These are phyloP conservation scores for Elsinoe perseae DNA, from an alignment of 2,329 filamentous ascomycete species.

Conservation along the genomic window DNA sequence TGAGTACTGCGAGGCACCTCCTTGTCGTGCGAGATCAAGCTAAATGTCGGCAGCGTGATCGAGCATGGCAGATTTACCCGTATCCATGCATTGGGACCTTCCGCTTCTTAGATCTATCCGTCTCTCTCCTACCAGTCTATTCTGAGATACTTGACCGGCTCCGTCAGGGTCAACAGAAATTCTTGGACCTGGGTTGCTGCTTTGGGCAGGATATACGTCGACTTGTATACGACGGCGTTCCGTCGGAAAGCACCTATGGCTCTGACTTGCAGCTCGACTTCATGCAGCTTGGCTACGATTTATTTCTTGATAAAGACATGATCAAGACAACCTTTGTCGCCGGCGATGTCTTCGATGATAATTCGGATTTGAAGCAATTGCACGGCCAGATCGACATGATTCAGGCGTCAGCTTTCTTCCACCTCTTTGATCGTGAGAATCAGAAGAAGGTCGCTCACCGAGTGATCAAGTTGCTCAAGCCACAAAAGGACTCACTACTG, in stretches of 20 bases:
- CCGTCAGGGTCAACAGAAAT: slow-evolving; percentile 27
- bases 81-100: slow-evolving; percentile 22
- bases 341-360: slow-evolving; percentile 29
- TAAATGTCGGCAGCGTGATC: slow-evolving; percentile 20
- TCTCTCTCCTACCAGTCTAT: slow-evolving; percentile 23
- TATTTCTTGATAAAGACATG: slow-evolving; percentile 31
- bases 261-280: slow-evolving; percentile 30
- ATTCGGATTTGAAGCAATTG: slow-evolving; percentile 28
- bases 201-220: slow-evolving; percentile 36
- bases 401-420: slow-evolving; percentile 37
- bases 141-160: slow-evolving; percentile 23
- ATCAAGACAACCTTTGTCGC: slow-evolving; percentile 29
- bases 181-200: slow-evolving; percentile 36
- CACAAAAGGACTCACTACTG: slow-evolving; percentile 30
- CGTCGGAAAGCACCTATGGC: slow-evolving; percentile 27
- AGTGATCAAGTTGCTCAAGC: slow-evolving; percentile 29
- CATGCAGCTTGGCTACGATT: slow-evolving; percentile 32
- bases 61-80: slow-evolving; percentile 21
- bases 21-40: background rate
- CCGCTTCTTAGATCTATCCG: slow-evolving; percentile 21
- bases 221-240: slow-evolving; percentile 32
- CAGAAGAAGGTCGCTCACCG: slow-evolving; percentile 33
- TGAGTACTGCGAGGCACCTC: slow-evolving; percentile 19
- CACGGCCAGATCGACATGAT: slow-evolving; percentile 37
- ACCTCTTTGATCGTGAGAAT: slow-evolving; percentile 36